Conservation (phyloP, 2,329 filamentous ascomycete species). For the Fusarium fracticaudum region DNA sequence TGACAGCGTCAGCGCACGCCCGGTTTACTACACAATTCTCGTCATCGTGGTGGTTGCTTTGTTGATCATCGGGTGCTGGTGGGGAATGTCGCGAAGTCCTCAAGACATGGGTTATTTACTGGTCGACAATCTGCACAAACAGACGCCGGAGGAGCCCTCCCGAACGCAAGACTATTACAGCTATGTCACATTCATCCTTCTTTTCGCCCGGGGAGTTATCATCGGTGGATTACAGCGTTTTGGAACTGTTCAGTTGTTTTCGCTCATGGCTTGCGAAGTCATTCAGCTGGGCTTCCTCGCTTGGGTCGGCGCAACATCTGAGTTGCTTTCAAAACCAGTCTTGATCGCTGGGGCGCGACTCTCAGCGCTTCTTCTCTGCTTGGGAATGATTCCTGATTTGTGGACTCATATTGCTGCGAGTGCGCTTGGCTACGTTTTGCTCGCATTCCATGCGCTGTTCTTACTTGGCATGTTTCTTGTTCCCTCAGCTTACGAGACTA, state of each 20-base stretch:
- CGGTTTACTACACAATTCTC: slow-evolving; percentile 49
- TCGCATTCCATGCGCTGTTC: slow-evolving; percentile 72
- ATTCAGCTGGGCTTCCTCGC: slow-evolving; percentile 18
- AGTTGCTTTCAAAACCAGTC: not conserved
- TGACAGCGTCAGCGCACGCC: slow-evolving; percentile 20
- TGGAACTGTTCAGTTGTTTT: slow-evolving; percentile 20
- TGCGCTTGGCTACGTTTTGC: slow-evolving; percentile 75
- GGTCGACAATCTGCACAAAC: slow-evolving; percentile 69
- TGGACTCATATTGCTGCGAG: slow-evolving; percentile 69
- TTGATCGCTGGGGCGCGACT: slow-evolving; percentile 12
- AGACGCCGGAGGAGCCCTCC: slow-evolving; percentile 55
- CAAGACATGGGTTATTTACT: slow-evolving; percentile 45
- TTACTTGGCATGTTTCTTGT: slow-evolving; percentile 31
- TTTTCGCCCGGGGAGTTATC: slow-evolving; percentile 20
- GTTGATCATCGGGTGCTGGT: slow-evolving; percentile 41
- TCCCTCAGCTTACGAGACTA: slow-evolving; percentile 21
- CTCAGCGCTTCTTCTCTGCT: slow-evolving; percentile 35
- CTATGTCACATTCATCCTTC: slow-evolving; percentile 20
- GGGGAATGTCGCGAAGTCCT: slow-evolving; percentile 39
- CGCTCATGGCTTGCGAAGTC: slow-evolving; percentile 26
- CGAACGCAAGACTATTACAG: slow-evolving; percentile 61
- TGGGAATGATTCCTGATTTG: slow-evolving; percentile 67
- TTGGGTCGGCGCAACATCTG: slow-evolving; percentile 70
- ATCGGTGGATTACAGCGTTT: slow-evolving; percentile 31
- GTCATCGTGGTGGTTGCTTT: slow-evolving; percentile 31